Conservation (phyloP, 2,329 filamentous ascomycete genomes). For the Raffaelea albimanens region DNA sequence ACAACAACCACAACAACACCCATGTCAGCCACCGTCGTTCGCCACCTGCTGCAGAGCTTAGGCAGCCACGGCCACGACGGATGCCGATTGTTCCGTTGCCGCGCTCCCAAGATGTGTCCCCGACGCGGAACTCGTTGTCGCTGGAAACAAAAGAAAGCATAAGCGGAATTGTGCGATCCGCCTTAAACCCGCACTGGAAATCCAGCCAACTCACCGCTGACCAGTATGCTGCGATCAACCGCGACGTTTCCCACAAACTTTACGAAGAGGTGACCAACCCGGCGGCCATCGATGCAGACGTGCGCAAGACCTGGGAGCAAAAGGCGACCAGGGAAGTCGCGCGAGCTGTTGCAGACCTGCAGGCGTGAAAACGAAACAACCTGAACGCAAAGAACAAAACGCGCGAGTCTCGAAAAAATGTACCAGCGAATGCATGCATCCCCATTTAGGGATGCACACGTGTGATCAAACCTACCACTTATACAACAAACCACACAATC, state of each 20-base stretch:
- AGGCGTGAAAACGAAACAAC: conserved; percentile 49
- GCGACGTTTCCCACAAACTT: conserved; percentile 76
- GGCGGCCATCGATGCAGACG: conserved; percentile 52
- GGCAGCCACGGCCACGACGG: conserved; percentile 42
- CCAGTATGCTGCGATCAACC: conserved; percentile 87
- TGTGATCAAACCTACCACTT: background rate
- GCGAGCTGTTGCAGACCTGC: conserved; percentile 55
- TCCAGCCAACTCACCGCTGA: conserved; percentile 74
- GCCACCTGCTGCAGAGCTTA: conserved; percentile 34
- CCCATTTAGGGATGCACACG: no score
- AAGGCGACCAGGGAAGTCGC: conserved; percentile 72
- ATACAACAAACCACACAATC: background rate
- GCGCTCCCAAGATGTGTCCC: conserved; percentile 57
- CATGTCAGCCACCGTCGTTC: conserved; percentile 25
- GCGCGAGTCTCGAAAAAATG: background rate
- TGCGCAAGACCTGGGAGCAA: conserved; percentile 62
- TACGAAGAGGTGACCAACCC: conserved; percentile 60
- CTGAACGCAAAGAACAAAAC: conserved; percentile 40
- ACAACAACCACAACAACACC: conserved; percentile 27
- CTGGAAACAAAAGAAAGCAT: conserved; percentile 81
- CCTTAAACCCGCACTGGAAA: conserved; percentile 74
- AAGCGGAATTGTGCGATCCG: conserved; percentile 76
- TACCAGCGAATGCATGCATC: background rate
- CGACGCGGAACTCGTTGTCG: conserved; percentile 55
- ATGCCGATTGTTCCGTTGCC: conserved; percentile 29